These are phyloP conservation scores for Vitis rupestris DNA, from an alignment of 164 flowering plant genomes.

Conservation along the genomic window DNA sequence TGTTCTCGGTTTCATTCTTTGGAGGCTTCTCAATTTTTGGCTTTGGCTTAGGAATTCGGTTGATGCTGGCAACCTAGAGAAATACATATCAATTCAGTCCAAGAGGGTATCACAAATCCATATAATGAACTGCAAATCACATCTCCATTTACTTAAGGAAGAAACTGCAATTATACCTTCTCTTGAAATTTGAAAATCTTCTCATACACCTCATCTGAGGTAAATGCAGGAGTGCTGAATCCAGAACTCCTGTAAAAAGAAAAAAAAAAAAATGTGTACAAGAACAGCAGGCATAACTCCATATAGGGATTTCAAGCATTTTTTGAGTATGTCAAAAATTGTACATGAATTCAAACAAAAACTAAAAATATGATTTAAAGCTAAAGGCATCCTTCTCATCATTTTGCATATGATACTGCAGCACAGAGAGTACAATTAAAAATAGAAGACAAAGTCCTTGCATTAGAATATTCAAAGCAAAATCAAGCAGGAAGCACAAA, in stretches of 20 bases:
- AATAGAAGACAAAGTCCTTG: neutral
- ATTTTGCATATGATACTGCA: too few species aligned
- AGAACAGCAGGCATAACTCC: neutral
- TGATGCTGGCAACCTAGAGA: conserved; percentile 61
- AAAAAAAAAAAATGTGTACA: neutral
- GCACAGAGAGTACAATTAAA: too few species aligned
- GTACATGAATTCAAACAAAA: too few species aligned
- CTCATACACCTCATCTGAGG: conserved; percentile 73
- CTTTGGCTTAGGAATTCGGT: conserved; percentile 91
- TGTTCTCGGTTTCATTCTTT: conserved; percentile 56
- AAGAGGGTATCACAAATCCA: neutral
- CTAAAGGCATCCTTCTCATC: too few species aligned
- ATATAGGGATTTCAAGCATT: too few species aligned
- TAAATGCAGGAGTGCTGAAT: conserved; percentile 57
- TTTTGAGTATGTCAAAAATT: too few species aligned
- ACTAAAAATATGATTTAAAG: too few species aligned
- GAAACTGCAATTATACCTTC: conserved; percentile 45
- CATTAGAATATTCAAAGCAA: neutral
- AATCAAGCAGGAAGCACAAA: neutral
- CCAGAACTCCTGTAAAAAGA: conserved; percentile 55
- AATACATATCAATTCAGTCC: neutral
- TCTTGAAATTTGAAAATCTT: conserved; percentile 64
- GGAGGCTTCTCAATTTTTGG: conserved; percentile 79
- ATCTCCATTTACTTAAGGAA: too few species aligned
- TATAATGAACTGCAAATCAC: conserved; percentile 4